Evolutionary conservation across 2,329 filamentous ascomycete species (phyloP).

Genomic region (Sporothrix brasiliensis): DNA sequence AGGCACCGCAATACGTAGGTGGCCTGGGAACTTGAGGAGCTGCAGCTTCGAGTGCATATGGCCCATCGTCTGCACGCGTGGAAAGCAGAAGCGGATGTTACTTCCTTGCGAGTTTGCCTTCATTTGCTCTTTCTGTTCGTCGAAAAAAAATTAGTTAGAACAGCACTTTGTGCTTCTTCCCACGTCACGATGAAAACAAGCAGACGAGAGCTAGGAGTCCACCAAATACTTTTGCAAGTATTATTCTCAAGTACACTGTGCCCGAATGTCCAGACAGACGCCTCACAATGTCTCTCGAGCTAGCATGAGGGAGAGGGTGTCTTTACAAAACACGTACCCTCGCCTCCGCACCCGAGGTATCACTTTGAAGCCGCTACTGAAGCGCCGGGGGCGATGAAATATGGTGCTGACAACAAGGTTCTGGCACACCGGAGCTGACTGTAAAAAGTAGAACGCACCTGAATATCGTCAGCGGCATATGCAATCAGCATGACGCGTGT

Average conservation of each 20-base stretch:
- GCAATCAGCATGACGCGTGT: slow-evolving; percentile 67
- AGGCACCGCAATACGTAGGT: slow-evolving; percentile 80
- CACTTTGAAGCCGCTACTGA: too few relatives aligned
- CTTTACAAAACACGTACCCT: background rate
- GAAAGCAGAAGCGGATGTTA: slow-evolving; percentile 74
- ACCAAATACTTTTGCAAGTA: background rate
- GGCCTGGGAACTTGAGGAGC: slow-evolving; percentile 74
- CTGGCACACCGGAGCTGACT: background rate
- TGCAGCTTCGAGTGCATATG: slow-evolving; percentile 96
- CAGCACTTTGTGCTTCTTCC: background rate
- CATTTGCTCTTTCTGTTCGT: slow-evolving; percentile 53
- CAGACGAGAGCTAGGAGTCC: background rate
- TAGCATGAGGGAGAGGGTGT: background rate
- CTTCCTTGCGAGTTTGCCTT: slow-evolving; percentile 54
- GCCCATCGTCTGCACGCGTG: slow-evolving; percentile 71
- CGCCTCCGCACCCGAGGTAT: background rate
- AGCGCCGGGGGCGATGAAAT: too few relatives aligned
- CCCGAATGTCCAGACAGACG: background rate
- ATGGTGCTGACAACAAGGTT: background rate
- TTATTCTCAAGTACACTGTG: background rate
- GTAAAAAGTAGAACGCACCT: slow-evolving; percentile 48
- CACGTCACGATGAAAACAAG: background rate
- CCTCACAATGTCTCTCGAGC: background rate
- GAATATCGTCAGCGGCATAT: slow-evolving; percentile 55
- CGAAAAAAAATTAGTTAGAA: background rate